These are phyloP conservation scores for Paragyromitra xinjiangensis DNA, from an alignment of 495 filamentous ascomycete species.

Conservation along the genomic window DNA sequence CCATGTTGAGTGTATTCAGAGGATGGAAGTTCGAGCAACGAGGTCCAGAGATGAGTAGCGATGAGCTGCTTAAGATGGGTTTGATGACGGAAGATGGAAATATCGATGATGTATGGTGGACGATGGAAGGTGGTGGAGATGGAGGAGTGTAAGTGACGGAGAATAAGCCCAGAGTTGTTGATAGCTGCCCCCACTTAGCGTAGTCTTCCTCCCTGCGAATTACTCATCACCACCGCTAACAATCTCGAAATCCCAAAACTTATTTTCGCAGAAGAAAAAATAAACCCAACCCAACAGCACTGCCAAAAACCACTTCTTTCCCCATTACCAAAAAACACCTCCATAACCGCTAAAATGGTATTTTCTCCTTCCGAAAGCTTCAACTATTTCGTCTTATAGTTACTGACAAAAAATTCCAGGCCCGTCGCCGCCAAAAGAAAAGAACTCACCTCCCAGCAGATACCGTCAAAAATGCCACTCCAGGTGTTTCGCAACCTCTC, in stretches of 20 bases:
- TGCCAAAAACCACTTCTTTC: background rate
- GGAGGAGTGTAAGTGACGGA: conserved; percentile 15
- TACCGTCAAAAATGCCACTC: conserved; percentile 67
- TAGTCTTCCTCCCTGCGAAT: conserved; percentile 40
- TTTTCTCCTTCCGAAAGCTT: conserved; percentile 5
- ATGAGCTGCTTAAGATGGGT: conserved; percentile 22
- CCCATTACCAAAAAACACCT: conserved; percentile 2
- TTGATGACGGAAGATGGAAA: conserved; percentile 28
- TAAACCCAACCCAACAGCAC: conserved; percentile 19
- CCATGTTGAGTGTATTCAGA: conserved; percentile 66
- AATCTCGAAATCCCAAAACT: conserved; percentile 12
- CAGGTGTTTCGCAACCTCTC: conserved; percentile 56
- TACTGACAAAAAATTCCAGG: conserved; percentile 66
- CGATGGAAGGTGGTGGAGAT: conserved; percentile 10
- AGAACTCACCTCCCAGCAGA: conserved; percentile 75
- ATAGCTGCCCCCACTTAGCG: conserved; percentile 41
- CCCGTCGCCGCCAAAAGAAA: conserved; percentile 83
- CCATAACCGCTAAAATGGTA: conserved; percentile 43
- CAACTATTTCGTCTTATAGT: conserved; percentile 18
- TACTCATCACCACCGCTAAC: conserved; percentile 45
- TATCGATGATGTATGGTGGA: conserved; percentile 26
- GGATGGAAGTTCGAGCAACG: conserved; percentile 26
- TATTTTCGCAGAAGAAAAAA: conserved; percentile 33
- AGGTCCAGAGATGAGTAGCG: background rate
- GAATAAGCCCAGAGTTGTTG: conserved; percentile 20